phyloP scores from a whole-genome alignment of 805 yeast genomes.

The Candida nanaspora region DNA sequence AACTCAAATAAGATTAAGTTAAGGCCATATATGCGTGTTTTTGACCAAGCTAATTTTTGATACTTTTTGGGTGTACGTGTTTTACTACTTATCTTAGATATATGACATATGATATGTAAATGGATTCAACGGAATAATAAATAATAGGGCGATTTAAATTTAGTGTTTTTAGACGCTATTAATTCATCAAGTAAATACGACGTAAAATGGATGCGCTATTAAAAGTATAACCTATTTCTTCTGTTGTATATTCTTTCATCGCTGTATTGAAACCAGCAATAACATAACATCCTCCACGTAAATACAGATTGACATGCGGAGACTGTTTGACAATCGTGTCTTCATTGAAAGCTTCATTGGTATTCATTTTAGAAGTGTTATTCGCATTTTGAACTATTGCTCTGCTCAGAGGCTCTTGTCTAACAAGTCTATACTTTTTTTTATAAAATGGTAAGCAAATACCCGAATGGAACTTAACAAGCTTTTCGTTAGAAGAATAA shows the following conservation, averaged over 20 bases:
- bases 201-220: constrained; percentile 41
- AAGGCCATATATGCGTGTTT: constrained; percentile 4
- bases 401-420: constrained; percentile 18
- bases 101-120: not conserved
- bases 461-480: constrained; percentile 37
- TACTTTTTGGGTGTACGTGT: not conserved
- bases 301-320: constrained; percentile 32
- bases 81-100: not conserved
- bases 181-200: constrained; percentile 33
- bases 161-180: no score
- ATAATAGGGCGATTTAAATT: not conserved
- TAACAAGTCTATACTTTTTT: constrained; percentile 34
- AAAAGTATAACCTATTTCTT: constrained; percentile 36
- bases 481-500: constrained; percentile 26
- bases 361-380: no score
- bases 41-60: not conserved
- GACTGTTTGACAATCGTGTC: not conserved
- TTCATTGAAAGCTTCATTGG: not conserved
- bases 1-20: constrained; percentile 21
- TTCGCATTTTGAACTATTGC: not conserved
- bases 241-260: constrained; percentile 23
- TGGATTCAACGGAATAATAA: not conserved
- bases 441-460: constrained; percentile 46
- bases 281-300: constrained; percentile 46
- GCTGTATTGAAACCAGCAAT: constrained; percentile 37